Percentiles rank a stretch among this genome's conserved stretches.
Evolutionary conservation across 768 basidiomycete species (phyloP).

Genomic region (Boletus barrowsii): DNA sequence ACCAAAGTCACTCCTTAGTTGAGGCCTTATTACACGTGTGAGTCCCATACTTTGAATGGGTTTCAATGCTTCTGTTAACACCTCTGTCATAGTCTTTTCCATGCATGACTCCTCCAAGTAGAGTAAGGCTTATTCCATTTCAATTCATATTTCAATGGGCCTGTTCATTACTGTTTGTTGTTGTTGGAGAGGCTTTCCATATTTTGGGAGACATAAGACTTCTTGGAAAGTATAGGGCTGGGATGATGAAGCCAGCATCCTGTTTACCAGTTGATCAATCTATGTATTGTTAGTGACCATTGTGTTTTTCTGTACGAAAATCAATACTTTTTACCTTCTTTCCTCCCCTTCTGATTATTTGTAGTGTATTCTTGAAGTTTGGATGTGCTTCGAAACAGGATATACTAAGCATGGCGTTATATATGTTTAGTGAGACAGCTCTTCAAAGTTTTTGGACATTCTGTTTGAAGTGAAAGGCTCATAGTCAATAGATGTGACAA

Average conservation of each 20-base stretch:
- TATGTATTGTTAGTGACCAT: neutral
- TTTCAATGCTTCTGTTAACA: neutral
- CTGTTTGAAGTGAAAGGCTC: too few relatives aligned
- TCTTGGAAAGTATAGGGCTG: neutral
- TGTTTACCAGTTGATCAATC: conserved; percentile 8
- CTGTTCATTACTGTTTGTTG: conserved; percentile 12
- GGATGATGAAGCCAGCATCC: neutral
- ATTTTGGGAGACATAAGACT: neutral
- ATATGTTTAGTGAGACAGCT: too few relatives aligned
- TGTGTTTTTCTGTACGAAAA: neutral
- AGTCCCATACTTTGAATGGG: neutral
- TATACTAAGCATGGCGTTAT: too few relatives aligned
- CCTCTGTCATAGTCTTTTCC: conserved; percentile 1
- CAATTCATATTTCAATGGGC: conserved; percentile 4
- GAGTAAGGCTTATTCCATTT: conserved; percentile 2
- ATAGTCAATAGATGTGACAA: too few relatives aligned
- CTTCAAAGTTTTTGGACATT: too few relatives aligned
- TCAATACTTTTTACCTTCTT: neutral
- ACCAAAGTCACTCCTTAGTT: too few relatives aligned
- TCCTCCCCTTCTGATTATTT: too few relatives aligned
- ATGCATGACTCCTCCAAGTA: conserved; percentile 9
- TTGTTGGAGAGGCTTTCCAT: conserved; percentile 6
- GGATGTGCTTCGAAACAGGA: too few relatives aligned
- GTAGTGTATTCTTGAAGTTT: too few relatives aligned
- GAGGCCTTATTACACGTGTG: neutral